These are phyloP conservation scores for Boletus sp. DNA, from an alignment of 768 basidiomycete species.

Conservation along the genomic window DNA sequence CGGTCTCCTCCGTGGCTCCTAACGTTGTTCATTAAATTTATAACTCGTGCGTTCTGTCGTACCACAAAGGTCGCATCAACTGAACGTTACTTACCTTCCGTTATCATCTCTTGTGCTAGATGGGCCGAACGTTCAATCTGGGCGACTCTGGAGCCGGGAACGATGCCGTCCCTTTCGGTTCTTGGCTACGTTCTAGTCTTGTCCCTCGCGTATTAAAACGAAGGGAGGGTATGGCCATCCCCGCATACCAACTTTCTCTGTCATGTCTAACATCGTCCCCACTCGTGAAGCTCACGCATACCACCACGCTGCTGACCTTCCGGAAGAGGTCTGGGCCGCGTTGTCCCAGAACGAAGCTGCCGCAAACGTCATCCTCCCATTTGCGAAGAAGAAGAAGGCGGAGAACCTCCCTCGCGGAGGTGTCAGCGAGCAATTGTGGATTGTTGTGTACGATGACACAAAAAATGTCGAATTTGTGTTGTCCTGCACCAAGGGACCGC, in stretches of 20 bases:
- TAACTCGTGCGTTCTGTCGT: not conserved
- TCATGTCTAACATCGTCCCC: slow-evolving; percentile 18
- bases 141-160: not conserved
- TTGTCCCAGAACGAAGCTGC: slow-evolving; percentile 30
- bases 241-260: not conserved
- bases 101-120: not conserved
- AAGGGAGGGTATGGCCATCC: not conserved
- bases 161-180: not conserved
- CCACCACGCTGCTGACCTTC: slow-evolving; percentile 17
- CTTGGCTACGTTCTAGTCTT: not conserved
- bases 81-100: not conserved
- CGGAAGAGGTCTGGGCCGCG: slow-evolving; percentile 27
- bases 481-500: slow-evolving; percentile 52
- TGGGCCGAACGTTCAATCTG: not conserved
- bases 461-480: slow-evolving; percentile 40
- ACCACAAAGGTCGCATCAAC: not conserved
- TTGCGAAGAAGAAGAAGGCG: slow-evolving; percentile 36
- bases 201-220: not conserved
- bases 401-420: not conserved
- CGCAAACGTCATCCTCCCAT: slow-evolving; percentile 43
- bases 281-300: slow-evolving; percentile 2
- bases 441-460: slow-evolving; percentile 25
- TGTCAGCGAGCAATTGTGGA: slow-evolving; percentile 28
- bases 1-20: not conserved
- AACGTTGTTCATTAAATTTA: not conserved